Evolutionary conservation across 202 grass and related monocot genomes (phyloP).

Genomic region (Zoysia matrella): DNA sequence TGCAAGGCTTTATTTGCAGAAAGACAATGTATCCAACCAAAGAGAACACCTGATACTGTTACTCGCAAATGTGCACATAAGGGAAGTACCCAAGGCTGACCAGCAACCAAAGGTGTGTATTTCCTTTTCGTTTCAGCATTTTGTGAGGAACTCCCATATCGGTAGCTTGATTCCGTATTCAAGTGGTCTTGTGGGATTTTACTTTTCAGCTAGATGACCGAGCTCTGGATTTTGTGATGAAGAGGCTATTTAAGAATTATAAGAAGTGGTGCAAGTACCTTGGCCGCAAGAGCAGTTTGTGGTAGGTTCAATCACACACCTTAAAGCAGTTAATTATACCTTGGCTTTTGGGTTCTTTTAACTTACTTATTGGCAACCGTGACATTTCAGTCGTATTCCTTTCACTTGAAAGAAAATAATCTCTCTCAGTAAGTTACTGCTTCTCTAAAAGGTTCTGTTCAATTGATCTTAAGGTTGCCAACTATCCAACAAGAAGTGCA

Average conservation of each 20-base stretch:
- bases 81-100: conserved; percentile 68
- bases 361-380: too few species aligned
- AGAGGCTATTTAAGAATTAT: conserved; percentile 94
- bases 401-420: neutral
- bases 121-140: neutral
- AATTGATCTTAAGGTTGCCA: conserved; percentile 73
- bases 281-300: conserved; percentile 23
- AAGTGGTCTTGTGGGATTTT: conserved; percentile 11
- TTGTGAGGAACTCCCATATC: neutral
- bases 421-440: neutral
- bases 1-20: conserved; percentile 49
- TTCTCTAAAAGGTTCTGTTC: neutral
- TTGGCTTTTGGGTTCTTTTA: neutral
- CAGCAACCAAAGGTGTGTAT: conserved; percentile 75
- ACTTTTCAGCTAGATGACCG: conserved; percentile 76
- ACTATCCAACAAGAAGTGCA: conserved; percentile 99
- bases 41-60: conserved; percentile 94
- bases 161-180: conserved; percentile 25
- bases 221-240: conserved; percentile 85
- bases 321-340: neutral
- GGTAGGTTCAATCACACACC: conserved; percentile 48
- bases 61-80: conserved; percentile 95
- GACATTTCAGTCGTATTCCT: neutral
- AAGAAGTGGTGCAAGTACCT: conserved; percentile 98
- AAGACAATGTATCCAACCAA: conserved; percentile 94